Percentiles rank a stretch among this genome's conserved stretches.
Conservation (phyloP, 306 rosid genomes). For the Hippophae gyantsensis region DNA sequence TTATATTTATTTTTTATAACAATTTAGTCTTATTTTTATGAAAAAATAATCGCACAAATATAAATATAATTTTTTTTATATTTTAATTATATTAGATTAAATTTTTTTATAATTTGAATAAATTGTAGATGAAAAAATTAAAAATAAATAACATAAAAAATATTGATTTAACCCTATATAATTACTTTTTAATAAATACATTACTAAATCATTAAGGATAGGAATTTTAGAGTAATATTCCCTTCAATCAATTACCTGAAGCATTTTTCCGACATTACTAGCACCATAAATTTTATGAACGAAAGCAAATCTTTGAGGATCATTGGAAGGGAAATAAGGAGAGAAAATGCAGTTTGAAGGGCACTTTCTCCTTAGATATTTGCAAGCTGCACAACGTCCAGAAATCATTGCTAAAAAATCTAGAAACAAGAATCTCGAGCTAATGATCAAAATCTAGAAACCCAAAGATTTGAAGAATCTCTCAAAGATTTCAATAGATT, state of each 20-base stretch:
- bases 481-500: background rate
- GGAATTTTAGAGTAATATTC: background rate
- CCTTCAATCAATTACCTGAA: slow-evolving; percentile 34
- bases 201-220: too few relatives aligned
- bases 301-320: slow-evolving; percentile 61
- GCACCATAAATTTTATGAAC: slow-evolving; percentile 76
- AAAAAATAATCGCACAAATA: too few relatives aligned
- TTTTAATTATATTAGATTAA: too few relatives aligned
- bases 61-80: too few relatives aligned
- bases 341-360: slow-evolving; percentile 63
- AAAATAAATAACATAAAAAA: too few relatives aligned
- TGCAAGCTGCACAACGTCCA: slow-evolving; percentile 13
- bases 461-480: slow-evolving; percentile 26
- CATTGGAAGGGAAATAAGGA: slow-evolving; percentile 56
- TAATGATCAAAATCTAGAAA: slow-evolving; percentile 18
- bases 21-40: background rate
- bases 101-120: too few relatives aligned
- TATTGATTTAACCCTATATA: too few relatives aligned
- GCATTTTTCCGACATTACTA: slow-evolving; percentile 64
- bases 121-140: too few relatives aligned
- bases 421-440: background rate
- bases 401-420: slow-evolving; percentile 5
- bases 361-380: slow-evolving; percentile 61
- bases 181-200: too few relatives aligned
- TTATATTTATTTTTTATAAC: too few relatives aligned